A percentile compares a stretch with the other conserved stretches of the same genome.
Conservation (phyloP, 1,284 basidiomycete genomes). For the Meripilus lineatus region DNA sequence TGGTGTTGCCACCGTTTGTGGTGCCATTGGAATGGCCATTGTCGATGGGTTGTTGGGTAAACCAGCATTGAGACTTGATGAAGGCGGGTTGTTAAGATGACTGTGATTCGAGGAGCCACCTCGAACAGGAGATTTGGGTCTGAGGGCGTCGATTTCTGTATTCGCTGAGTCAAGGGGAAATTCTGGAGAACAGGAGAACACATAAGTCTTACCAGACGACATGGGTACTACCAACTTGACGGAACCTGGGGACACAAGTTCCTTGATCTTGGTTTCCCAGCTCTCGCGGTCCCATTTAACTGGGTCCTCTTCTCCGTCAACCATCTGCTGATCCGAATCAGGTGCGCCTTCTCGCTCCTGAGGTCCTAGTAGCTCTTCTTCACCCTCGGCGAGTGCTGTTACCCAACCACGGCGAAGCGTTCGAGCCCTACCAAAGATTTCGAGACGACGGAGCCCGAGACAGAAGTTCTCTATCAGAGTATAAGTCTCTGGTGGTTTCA, state of each 20-base stretch:
- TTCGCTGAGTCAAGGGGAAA: conserved; percentile 1
- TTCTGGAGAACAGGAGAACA: conserved; percentile 14
- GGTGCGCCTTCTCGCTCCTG: conserved; percentile 37
- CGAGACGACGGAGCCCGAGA: conserved; percentile 86
- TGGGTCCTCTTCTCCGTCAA: conserved; percentile 40
- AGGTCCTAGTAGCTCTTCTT: conserved; percentile 32
- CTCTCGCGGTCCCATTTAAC: conserved; percentile 48
- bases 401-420: conserved; percentile 90
- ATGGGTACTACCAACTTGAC: conserved; percentile 66
- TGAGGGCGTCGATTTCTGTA: conserved; percentile 75
- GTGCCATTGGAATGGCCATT: conserved; percentile 4
- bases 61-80: neutral
- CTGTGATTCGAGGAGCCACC: conserved; percentile 25
- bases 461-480: conserved; percentile 97
- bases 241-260: conserved; percentile 41
- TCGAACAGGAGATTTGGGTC: conserved; percentile 81
- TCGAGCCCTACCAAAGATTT: conserved; percentile 79
- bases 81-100: neutral
- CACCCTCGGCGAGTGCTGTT: conserved; percentile 70
- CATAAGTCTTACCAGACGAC: conserved; percentile 37
- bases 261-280: conserved; percentile 57
- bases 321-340: conserved; percentile 34
- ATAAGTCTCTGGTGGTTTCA: conserved; percentile 94
- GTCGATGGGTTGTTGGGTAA: conserved; percentile 10
- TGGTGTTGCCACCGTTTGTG: conserved; percentile 13